phyloP scores from a whole-genome alignment of 2,329 filamentous ascomycete genomes.

The Clonostachys sp. region DNA sequence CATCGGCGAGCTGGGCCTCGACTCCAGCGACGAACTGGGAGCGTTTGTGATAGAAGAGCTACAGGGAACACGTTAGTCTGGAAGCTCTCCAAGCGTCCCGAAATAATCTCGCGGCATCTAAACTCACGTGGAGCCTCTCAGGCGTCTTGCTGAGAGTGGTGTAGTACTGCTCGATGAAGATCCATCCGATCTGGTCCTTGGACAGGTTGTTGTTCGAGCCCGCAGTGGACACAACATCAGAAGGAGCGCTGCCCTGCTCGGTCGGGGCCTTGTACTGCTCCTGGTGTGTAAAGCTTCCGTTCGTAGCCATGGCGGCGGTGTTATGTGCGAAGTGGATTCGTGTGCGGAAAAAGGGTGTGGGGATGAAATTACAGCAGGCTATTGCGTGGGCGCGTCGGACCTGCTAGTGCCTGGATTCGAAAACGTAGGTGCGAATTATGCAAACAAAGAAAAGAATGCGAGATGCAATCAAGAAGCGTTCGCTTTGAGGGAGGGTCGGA shows the following conservation, averaged over 20 bases:
- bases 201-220: conserved; percentile 42
- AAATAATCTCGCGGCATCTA: neutral
- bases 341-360: neutral
- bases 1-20: conserved; percentile 83
- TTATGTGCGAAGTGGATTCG: neutral
- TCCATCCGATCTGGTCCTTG: conserved; percentile 98
- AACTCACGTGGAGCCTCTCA: conserved; percentile 78
- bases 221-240: conserved; percentile 22
- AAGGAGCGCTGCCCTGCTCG: conserved; percentile 30
- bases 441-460: too few relatives aligned
- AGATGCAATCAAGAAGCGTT: too few relatives aligned
- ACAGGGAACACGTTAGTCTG: neutral
- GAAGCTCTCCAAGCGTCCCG: neutral
- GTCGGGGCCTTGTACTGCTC: conserved; percentile 31
- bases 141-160: conserved; percentile 92
- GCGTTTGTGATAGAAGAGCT: conserved; percentile 93
- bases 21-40: conserved; percentile 92
- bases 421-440: too few relatives aligned
- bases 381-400: neutral
- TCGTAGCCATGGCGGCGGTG: conserved; percentile 43
- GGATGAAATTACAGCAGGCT: neutral
- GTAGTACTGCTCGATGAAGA: conserved; percentile 99
- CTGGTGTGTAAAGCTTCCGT: conserved; percentile 46
- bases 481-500: too few relatives aligned
- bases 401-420: too few relatives aligned